A percentile compares a stretch with the other conserved stretches of the same genome.
These are phyloP conservation scores for Scolecobasidium constrictum DNA, from an alignment of 2,329 filamentous ascomycete species.

Conservation along the genomic window DNA sequence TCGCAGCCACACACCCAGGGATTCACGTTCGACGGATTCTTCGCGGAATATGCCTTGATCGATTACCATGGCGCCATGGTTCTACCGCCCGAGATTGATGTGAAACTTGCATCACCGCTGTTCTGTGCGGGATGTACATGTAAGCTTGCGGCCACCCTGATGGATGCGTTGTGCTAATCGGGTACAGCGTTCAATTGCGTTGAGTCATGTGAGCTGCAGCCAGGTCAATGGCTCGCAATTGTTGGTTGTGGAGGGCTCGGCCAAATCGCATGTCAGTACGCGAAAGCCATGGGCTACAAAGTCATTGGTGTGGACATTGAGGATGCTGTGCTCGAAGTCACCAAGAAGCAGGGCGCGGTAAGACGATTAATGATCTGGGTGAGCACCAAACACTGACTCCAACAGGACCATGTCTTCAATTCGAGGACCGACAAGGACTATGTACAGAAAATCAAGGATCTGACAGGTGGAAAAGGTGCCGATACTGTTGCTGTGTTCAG, in stretches of 20 bases:
- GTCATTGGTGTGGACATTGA: slow-evolving; percentile 34
- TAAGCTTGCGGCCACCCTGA: slow-evolving; percentile 14
- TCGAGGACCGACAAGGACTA: slow-evolving; percentile 23
- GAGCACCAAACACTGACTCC: slow-evolving; percentile 26
- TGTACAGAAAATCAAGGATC: slow-evolving; percentile 23
- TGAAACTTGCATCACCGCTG: slow-evolving; percentile 26
- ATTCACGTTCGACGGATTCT: slow-evolving; percentile 30
- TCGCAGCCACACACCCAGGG: not conserved
- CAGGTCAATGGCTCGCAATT: slow-evolving; percentile 29
- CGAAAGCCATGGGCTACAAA: slow-evolving; percentile 34
- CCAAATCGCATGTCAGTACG: slow-evolving; percentile 29
- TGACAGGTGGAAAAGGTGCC: slow-evolving; percentile 30
- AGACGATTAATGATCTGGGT: slow-evolving; percentile 30
- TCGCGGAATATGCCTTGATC: slow-evolving; percentile 36
- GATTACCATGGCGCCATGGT: slow-evolving; percentile 34
- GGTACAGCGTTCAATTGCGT: slow-evolving; percentile 23
- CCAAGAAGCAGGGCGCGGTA: slow-evolving; percentile 26
- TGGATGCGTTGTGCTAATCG: not conserved
- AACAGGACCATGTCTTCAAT: slow-evolving; percentile 25
- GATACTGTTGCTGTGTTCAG: slow-evolving; percentile 33
- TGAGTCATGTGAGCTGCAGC: slow-evolving; percentile 20
- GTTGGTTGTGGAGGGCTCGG: slow-evolving; percentile 25
- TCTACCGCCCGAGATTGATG: slow-evolving; percentile 26
- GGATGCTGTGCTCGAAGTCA: slow-evolving; percentile 28
- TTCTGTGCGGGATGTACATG: slow-evolving; percentile 35